A percentile compares a stretch with the other conserved stretches of the same genome.
Evolutionary conservation across 2,329 filamentous ascomycete species (phyloP).

Genomic region (Cladosporium sp.): DNA sequence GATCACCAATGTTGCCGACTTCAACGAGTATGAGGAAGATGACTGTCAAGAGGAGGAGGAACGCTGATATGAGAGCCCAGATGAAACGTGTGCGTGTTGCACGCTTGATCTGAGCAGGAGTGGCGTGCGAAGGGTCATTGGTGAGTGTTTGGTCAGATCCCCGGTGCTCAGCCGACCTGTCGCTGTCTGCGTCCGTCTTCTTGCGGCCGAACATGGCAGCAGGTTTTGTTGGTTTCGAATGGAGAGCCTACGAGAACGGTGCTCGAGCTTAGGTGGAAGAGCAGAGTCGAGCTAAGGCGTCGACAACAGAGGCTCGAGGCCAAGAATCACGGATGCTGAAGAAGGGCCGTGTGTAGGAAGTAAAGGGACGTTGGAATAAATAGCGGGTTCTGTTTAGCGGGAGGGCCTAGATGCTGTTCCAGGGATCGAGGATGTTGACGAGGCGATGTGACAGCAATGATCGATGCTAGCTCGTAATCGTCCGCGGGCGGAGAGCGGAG

Average conservation of each 20-base stretch:
- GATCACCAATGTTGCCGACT: conserved; percentile 66
- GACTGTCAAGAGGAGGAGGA: conserved; percentile 69
- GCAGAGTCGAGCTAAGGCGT: background rate
- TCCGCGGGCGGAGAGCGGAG: background rate
- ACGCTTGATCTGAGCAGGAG: conserved; percentile 40
- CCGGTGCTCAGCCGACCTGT: conserved; percentile 16
- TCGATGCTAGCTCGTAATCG: background rate
- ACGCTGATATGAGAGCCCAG: conserved; percentile 61
- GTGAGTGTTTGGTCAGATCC: conserved; percentile 26
- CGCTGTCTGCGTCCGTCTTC: conserved; percentile 15
- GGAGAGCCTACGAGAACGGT: background rate
- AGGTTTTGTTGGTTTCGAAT: background rate
- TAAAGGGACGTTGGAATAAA: conserved; percentile 3
- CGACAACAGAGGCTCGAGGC: background rate
- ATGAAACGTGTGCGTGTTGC: conserved; percentile 52
- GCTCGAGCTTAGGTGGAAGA: background rate
- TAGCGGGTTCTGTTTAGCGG: conserved; percentile 1
- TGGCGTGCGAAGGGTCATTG: conserved; percentile 26
- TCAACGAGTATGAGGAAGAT: conserved; percentile 78
- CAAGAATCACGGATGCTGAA: background rate
- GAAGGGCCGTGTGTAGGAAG: background rate
- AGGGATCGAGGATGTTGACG: background rate
- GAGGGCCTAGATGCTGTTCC: background rate
- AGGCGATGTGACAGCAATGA: conserved; percentile 1
- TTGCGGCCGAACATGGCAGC: conserved; percentile 31